Percentiles rank a stretch among this genome's conserved stretches.
Conservation (phyloP, 345 rosid genomes). For the Populus euphratica region DNA sequence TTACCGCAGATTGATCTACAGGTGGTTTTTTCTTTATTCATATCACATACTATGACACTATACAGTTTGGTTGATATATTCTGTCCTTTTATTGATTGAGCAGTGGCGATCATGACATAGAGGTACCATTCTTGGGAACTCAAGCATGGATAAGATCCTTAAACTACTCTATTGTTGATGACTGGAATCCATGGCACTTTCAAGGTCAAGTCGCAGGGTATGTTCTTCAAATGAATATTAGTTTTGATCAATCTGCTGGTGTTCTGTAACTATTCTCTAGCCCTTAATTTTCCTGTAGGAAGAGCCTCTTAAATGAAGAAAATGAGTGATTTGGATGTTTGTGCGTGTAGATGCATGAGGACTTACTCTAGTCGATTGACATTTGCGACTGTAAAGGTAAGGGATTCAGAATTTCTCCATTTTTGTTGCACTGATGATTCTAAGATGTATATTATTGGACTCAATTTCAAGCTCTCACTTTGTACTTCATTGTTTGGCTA, state of each 20-base stretch:
- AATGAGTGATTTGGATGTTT: neutral
- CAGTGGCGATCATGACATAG: conserved; percentile 37
- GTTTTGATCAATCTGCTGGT: neutral
- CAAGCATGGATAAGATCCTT: conserved; percentile 31
- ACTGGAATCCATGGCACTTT: conserved; percentile 27
- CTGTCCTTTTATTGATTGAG: neutral
- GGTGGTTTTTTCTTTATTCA: neutral
- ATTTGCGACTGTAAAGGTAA: conserved; percentile 65
- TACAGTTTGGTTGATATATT: neutral
- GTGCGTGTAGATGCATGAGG: conserved; percentile 47
- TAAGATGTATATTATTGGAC: too few relatives aligned
- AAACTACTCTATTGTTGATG: conserved; percentile 18
- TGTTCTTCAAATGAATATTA: neutral
- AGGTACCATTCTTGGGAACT: conserved; percentile 24
- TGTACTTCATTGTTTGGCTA: neutral
- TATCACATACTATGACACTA: too few relatives aligned
- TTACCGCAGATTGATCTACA: neutral
- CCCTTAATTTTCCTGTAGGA: neutral
- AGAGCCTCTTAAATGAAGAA: neutral
- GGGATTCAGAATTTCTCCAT: neutral
- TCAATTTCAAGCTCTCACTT: too few relatives aligned
- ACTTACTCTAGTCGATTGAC: conserved; percentile 59
- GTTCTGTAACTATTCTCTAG: neutral
- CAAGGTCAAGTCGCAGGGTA: conserved; percentile 36
- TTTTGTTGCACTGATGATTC: too few relatives aligned